phyloP scores from a whole-genome alignment of 2,329 filamentous ascomycete genomes.

The Colletotrichum brevisporum region DNA sequence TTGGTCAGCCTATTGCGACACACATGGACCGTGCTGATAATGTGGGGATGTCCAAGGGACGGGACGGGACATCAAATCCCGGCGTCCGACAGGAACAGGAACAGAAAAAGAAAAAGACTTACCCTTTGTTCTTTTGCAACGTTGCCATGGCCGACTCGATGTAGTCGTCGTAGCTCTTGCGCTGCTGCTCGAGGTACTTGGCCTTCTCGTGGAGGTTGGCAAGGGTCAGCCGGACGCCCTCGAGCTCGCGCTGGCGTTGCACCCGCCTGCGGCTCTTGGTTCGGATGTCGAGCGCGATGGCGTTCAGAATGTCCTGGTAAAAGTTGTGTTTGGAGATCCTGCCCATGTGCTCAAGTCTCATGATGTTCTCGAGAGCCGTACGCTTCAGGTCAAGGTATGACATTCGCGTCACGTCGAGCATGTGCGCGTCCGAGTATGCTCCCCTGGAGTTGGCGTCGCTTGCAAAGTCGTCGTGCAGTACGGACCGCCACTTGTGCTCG shows the following conservation, averaged over 20 bases:
- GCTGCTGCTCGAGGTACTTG: conserved; percentile 91
- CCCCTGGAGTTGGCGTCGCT: conserved; percentile 78
- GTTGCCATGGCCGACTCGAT: conserved; percentile 99
- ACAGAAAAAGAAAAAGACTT: conserved; percentile 50
- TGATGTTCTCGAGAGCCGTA: conserved; percentile 92
- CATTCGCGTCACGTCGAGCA: conserved; percentile 91
- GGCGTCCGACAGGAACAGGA: not conserved
- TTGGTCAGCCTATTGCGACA: conserved; percentile 43
- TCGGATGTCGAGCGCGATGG: conserved; percentile 95
- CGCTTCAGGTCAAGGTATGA: conserved; percentile 93
- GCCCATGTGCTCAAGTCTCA: conserved; percentile 87
- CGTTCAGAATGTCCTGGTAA: conserved; percentile 98
- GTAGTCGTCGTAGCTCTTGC: conserved; percentile 99
- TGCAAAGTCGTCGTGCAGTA: conserved; percentile 86
- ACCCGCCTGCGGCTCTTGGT: conserved; percentile 95
- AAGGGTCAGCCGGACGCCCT: conserved; percentile 83
- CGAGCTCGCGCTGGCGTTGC: conserved; percentile 91
- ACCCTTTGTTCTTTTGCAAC: conserved; percentile 95
- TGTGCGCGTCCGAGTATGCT: conserved; percentile 90
- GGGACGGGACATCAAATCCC: conserved; percentile 1
- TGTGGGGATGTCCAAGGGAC: conserved; percentile 15
- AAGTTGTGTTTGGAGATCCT: conserved; percentile 91
- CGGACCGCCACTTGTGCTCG: conserved; percentile 85
- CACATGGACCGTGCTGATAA: conserved; percentile 39
- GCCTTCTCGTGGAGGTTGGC: conserved; percentile 87